phyloP scores from a whole-genome alignment of 192 early-diverging fungal genomes.

The Oehlia diaphana region DNA sequence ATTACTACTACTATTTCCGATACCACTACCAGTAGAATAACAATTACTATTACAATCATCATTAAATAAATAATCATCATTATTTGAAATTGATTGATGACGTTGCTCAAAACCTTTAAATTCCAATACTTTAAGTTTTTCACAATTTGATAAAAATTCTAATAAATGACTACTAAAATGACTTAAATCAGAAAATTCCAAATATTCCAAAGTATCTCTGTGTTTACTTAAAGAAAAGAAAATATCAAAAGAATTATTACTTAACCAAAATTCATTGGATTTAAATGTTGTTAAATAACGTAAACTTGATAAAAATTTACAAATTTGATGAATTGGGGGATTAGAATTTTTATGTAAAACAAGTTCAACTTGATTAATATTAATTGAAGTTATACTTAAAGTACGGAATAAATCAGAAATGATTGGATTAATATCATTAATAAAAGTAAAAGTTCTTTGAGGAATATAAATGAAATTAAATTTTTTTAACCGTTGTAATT shows the following conservation, averaged over 20 bases:
- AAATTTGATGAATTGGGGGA: not conserved
- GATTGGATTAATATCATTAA: not conserved
- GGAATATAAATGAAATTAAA: not conserved
- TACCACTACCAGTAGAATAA: not conserved
- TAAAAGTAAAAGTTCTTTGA: not conserved
- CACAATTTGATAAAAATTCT: not conserved
- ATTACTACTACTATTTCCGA: not conserved
- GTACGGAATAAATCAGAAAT: not conserved
- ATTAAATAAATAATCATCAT: not conserved
- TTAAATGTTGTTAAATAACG: not conserved
- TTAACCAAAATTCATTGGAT: not conserved
- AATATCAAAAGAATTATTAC: not conserved
- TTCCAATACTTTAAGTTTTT: not conserved
- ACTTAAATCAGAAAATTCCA: not conserved
- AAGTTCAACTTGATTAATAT: not conserved
- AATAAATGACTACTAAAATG: not conserved
- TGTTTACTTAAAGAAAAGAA: not conserved
- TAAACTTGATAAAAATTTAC: not conserved
- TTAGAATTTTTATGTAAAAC: not conserved
- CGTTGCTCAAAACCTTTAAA: not conserved
- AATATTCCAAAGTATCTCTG: not conserved
- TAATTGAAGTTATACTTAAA: not conserved
- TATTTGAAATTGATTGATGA: not conserved
- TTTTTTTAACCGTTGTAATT: not conserved
- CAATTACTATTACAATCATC: not conserved